Conservation (phyloP, 176 grass and related monocot species). For the Areca catechu region DNA sequence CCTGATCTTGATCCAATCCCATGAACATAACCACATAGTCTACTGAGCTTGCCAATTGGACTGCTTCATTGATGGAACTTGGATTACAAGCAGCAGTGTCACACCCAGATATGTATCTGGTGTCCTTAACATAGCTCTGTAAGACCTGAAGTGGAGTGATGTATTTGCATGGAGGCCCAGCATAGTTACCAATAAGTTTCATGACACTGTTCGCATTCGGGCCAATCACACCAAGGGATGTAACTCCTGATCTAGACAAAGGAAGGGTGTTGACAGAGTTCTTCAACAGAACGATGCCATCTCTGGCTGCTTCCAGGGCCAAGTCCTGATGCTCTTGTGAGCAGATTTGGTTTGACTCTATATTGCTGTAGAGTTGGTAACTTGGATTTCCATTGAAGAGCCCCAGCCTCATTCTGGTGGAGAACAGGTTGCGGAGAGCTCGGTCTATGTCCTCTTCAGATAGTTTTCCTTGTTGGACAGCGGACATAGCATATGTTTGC, state of each 20-base stretch:
- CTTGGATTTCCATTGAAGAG: conserved; percentile 66
- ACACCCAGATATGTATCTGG: conserved; percentile 42
- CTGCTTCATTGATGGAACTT: conserved; percentile 15
- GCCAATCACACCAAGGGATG: conserved; percentile 40
- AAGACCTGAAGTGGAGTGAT: conserved; percentile 36
- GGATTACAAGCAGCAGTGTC: conserved; percentile 16
- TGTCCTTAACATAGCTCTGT: conserved; percentile 5
- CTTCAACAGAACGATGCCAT: conserved; percentile 82
- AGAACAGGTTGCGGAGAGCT: conserved; percentile 49
- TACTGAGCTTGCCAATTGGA: conserved; percentile 14
- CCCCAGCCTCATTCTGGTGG: conserved; percentile 51
- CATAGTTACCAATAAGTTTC: conserved; percentile 51
- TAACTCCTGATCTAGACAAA: conserved; percentile 5
- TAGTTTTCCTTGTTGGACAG: conserved; percentile 35
- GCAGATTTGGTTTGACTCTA: conserved; percentile 39
- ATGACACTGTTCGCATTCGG: conserved; percentile 42
- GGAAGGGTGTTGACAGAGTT: conserved; percentile 34
- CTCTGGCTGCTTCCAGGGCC: conserved; percentile 52
- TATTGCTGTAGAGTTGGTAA: conserved; percentile 28
- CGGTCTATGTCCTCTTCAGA: conserved; percentile 45
- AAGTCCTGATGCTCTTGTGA: conserved; percentile 36
- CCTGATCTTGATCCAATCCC: conserved; percentile 47
- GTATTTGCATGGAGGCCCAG: conserved; percentile 40
- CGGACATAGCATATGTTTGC: conserved; percentile 21
- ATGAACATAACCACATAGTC: conserved; percentile 52